Base-by-base conservation (phyloP, 257 asterid genomes). In the Coffea eugenioides region DNA sequence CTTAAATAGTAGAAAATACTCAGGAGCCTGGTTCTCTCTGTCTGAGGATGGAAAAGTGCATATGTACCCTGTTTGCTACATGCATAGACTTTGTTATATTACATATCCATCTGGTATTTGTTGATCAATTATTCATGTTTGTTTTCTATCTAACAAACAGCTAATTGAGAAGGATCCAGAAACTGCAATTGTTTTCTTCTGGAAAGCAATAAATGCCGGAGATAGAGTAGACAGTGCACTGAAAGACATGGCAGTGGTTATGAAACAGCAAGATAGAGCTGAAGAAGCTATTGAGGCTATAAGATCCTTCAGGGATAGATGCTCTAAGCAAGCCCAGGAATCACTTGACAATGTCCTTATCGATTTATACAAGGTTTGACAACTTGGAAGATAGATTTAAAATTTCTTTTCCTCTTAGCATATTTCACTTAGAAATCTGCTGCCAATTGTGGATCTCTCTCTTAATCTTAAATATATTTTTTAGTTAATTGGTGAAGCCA, bases 211-310 rank as follows among this genome's bases (percentile, higher is more conserved):
- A 61, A 92, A 92, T 77, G 88, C 82, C 0, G 97, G 98, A 62
- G 98, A 92, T 83, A 85, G 96, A 85, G 97, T 92, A 8, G 97
- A 92, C 51, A 94, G 98, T 77, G 98, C 98, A 0, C 93, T 94
- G 52, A 94, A 94, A 85, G 98, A 94, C 84, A 89, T 94, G 98
- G 98, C 91, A 52, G 94, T 94, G 72, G 97, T 94, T 51, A 89
- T 94, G 98, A 94, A 92, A 82, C 98, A 94, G 71, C 93, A 82
- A 74, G 92, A 91, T 76, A 83, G 97, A 70, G 78, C 93, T 39
- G 97, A 91, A 83, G 94, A 94, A 80, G 98, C 98, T 45, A 92
- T 94, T n/a, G 98, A 91, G 81, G 98, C 97, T 46, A 86, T 94
- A 16, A 90, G 86, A 74, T 88, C 96, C 1, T 94, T 90, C 69